phyloP scores from a whole-genome alignment of 495 filamentous ascomycete species.

The Tuber umbilicatum region DNA sequence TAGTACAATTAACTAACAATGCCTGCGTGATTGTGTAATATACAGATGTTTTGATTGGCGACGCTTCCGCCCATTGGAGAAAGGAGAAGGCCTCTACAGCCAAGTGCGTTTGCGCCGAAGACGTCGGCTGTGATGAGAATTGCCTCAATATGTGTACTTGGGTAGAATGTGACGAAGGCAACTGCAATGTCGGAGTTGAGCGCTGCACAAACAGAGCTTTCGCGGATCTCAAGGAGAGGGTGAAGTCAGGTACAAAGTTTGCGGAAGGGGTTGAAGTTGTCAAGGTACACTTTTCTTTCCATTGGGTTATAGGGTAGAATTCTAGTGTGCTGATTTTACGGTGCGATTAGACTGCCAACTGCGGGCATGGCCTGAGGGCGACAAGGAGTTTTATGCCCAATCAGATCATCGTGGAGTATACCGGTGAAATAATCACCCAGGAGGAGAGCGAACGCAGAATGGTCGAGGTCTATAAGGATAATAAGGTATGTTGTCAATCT shows the following conservation, averaged over 20 bases:
- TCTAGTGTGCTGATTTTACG: neutral
- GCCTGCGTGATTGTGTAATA: conserved; percentile 14
- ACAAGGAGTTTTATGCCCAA: conserved; percentile 80
- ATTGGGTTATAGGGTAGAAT: neutral
- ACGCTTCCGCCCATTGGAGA: conserved; percentile 78
- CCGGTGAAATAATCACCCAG: conserved; percentile 92
- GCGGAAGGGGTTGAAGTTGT: conserved; percentile 89
- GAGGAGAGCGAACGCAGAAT: conserved; percentile 88
- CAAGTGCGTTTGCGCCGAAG: conserved; percentile 69
- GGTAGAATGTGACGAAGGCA: conserved; percentile 88
- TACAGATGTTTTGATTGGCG: conserved; percentile 83
- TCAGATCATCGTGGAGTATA: conserved; percentile 97
- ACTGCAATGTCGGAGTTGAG: conserved; percentile 66
- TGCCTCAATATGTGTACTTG: conserved; percentile 95
- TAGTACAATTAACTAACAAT: conserved; percentile 33
- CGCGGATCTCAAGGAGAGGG: conserved; percentile 65
- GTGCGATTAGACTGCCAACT: conserved; percentile 62
- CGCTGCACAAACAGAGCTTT: conserved; percentile 83
- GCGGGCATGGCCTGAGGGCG: conserved; percentile 83
- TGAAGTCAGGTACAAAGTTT: conserved; percentile 71
- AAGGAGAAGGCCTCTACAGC: conserved; percentile 66
- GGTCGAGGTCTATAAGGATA: conserved; percentile 84
- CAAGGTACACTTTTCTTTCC: conserved; percentile 31
- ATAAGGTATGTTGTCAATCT: conserved; percentile 57
- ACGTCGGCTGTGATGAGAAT: conserved; percentile 75